Evolutionary conservation across 768 basidiomycete species (phyloP), one percentile per base, ranked within the genome.

Genomic region (Rhizopogon salebrosus): DNA sequence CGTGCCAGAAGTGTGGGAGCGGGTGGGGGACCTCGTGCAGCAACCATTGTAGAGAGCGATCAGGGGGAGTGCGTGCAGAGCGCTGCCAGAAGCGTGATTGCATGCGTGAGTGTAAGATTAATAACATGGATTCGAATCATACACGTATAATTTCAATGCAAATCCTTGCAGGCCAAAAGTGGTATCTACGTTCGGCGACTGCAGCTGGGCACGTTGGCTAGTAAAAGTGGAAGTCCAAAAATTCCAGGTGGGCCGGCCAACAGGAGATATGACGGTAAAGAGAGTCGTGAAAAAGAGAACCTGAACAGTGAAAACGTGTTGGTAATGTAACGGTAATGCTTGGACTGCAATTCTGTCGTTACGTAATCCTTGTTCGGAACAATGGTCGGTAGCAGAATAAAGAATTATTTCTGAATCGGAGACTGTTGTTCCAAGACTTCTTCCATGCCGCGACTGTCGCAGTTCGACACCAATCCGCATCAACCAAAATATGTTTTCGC

Each of bases 11-110:
- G 41, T 3, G 55, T 48, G 2, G 58, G 52, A 2, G 1, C n/a
- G 31, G 51, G 24, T 14, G 53, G 39, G 1, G 35, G 29, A 8
- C n/a, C 51, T 4, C 4, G 35, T 10, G 62, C 58, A 1, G 51
- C 51, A 41, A 55, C 60, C n/a, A 61, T 51, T 11, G 37, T 26
- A 8, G 54, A 43, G n/a, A 34, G 49, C 16, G 20, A 67, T 27
- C 24, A 48, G 57, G 31, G 51, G 31, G 22, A 49, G 48, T 23
- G 53, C 6, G 31, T 13, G 8, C 31, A 45, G 13, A 20, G 43
- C 7, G 14, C 45, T 46, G 45, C n/a, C n/a, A n/a, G n/a, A 8
- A 46, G 29, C 16, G 16, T 38, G 34, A 53, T 40, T 43, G 27
- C 4, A 52, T 18, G 34, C 26, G 24, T 53, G 48, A 29, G 31